These are phyloP conservation scores for Dryadomyces quercus-mongolicae DNA, from an alignment of 2,329 filamentous ascomycete genomes.

Conservation along the genomic window DNA sequence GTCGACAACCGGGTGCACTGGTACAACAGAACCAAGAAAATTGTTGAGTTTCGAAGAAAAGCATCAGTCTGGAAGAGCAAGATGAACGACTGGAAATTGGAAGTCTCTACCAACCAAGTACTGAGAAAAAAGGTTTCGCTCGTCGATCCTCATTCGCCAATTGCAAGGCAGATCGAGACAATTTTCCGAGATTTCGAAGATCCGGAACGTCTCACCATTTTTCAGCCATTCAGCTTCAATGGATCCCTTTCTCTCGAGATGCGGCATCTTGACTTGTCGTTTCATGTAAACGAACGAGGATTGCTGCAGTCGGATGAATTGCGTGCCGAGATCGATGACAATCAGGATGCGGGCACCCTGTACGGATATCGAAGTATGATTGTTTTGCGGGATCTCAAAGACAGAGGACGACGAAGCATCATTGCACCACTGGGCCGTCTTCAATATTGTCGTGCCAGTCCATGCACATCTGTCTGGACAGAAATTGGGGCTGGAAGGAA, in stretches of 20 bases:
- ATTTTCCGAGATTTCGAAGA: conserved; percentile 41
- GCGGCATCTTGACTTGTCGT: conserved; percentile 38
- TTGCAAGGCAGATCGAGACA: conserved; percentile 24
- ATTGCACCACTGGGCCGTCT: conserved; percentile 37
- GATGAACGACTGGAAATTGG: conserved; percentile 23
- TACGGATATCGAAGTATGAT: conserved; percentile 49
- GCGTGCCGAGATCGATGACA: conserved; percentile 34
- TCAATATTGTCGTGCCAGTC: conserved; percentile 14
- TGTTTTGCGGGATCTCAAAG: conserved; percentile 34
- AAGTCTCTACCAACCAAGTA: conserved; percentile 17
- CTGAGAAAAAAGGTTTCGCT: conserved; percentile 18
- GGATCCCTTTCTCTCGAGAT: conserved; percentile 32
- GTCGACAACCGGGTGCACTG: conserved; percentile 45
- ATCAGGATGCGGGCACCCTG: conserved; percentile 48
- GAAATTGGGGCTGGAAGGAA: not conserved
- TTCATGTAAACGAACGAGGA: conserved; percentile 30
- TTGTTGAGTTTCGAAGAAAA: conserved; percentile 34
- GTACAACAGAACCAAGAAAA: conserved; percentile 31
- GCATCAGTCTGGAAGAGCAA: conserved; percentile 16
- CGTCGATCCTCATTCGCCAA: conserved; percentile 33
- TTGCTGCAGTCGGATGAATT: conserved; percentile 38
- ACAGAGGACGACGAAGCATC: conserved; percentile 30
- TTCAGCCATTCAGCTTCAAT: conserved; percentile 27
- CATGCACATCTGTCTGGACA: conserved; percentile 29
- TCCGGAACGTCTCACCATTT: conserved; percentile 28